These are phyloP conservation scores for Bombardia bombarda DNA, from an alignment of 495 filamentous ascomycete species.

Conservation along the genomic window DNA sequence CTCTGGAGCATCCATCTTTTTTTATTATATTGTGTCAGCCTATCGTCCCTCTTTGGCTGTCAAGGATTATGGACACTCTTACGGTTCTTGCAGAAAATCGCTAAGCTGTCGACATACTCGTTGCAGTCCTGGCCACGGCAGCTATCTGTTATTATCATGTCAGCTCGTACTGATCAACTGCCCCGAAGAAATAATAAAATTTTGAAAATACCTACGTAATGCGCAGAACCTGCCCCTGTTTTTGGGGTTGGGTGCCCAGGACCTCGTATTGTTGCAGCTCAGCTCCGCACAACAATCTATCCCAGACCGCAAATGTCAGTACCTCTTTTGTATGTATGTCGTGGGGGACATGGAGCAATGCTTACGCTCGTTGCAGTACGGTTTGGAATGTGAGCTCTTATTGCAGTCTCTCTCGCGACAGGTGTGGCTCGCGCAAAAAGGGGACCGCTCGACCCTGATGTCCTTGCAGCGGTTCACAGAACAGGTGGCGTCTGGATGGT, in stretches of 20 bases:
- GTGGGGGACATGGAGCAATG: background rate
- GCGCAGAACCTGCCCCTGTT: conserved; percentile 8
- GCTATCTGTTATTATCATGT: conserved; percentile 10
- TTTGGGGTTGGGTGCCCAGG: background rate
- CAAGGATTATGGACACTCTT: background rate
- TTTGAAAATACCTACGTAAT: conserved; percentile 7
- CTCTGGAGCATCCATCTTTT: conserved; percentile 13
- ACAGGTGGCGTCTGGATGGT: conserved; percentile 22
- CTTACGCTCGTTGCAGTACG: conserved; percentile 25
- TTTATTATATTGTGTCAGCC: background rate
- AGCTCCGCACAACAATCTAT: conserved; percentile 11
- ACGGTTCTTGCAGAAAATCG: conserved; percentile 16
- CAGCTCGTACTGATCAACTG: too few relatives aligned
- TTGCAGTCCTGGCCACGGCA: conserved; percentile 13
- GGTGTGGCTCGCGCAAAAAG: conserved; percentile 20
- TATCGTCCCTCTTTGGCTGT: background rate
- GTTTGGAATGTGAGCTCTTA: conserved; percentile 6
- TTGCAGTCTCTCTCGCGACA: conserved; percentile 21
- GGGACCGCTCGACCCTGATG: conserved; percentile 9
- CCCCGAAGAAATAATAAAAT: too few relatives aligned
- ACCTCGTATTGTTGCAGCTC: conserved; percentile 2
- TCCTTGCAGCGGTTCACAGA: conserved; percentile 9
- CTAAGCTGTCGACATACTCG: conserved; percentile 8
- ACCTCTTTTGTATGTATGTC: background rate
- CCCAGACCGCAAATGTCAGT: background rate